Evolutionary conservation across 331 rosid species (phyloP).

Genomic region (Quercus lobata): DNA sequence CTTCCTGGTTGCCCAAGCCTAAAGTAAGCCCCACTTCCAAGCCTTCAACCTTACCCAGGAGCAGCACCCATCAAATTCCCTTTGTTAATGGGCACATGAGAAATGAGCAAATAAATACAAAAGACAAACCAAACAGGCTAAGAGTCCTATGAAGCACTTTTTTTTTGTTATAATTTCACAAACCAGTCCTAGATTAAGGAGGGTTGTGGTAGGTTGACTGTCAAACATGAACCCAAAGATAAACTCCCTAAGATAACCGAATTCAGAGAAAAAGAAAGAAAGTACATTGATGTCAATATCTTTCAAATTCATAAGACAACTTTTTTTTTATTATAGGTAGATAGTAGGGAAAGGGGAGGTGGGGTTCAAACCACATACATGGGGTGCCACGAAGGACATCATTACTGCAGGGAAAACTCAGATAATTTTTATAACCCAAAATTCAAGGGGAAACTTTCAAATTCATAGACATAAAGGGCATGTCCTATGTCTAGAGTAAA

Average conservation of each 20-base stretch:
- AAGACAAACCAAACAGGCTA: background rate
- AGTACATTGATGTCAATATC: background rate
- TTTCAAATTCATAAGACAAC: background rate
- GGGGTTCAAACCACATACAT: no score
- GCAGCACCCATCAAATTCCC: constrained; percentile 30
- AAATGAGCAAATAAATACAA: constrained; percentile 10
- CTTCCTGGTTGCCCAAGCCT: constrained; percentile 71
- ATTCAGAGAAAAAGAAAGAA: background rate
- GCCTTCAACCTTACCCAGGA: constrained; percentile 72
- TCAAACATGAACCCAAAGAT: background rate
- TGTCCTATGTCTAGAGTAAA: background rate
- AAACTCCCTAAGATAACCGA: background rate
- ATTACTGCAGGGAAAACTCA: background rate
- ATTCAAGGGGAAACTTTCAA: background rate
- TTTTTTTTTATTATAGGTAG: no score
- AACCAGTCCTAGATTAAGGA: background rate
- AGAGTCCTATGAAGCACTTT: background rate
- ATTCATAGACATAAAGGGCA: background rate
- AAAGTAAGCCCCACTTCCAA: constrained; percentile 71
- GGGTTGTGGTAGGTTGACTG: background rate
- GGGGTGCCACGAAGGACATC: no score
- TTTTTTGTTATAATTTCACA: background rate
- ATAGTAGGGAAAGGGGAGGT: no score
- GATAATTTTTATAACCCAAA: background rate
- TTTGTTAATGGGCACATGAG: constrained; percentile 12